phyloP scores from a whole-genome alignment of 2,329 filamentous ascomycete genomes.

The Madurella fahalii region DNA sequence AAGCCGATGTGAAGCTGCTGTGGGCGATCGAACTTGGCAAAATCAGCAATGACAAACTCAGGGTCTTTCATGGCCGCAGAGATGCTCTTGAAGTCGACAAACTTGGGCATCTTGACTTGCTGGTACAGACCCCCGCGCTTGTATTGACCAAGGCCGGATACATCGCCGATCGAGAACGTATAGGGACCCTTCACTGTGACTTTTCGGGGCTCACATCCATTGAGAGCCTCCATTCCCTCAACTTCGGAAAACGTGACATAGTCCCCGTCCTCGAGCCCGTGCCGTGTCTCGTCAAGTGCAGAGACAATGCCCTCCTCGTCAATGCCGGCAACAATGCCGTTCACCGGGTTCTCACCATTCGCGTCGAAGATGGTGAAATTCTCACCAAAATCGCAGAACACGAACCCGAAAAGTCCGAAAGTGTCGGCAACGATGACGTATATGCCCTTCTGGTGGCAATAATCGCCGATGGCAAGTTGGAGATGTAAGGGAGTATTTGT shows the following conservation, averaged over 20 bases:
- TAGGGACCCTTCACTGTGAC: slow-evolving; percentile 94
- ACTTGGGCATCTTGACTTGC: slow-evolving; percentile 98
- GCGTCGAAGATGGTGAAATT: slow-evolving; percentile 88
- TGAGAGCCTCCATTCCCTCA: slow-evolving; percentile 85
- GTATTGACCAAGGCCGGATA: slow-evolving; percentile 82
- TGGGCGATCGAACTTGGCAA: slow-evolving; percentile 95
- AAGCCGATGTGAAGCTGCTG: slow-evolving; percentile 88
- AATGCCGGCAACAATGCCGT: slow-evolving; percentile 85
- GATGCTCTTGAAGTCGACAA: slow-evolving; percentile 81
- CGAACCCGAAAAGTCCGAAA: slow-evolving; percentile 87
- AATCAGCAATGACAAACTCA: slow-evolving; percentile 88
- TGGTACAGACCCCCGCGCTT: slow-evolving; percentile 83
- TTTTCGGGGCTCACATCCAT: slow-evolving; percentile 79
- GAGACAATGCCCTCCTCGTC: slow-evolving; percentile 88
- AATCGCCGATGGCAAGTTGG: slow-evolving; percentile 82
- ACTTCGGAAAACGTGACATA: slow-evolving; percentile 93
- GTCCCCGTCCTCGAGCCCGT: slow-evolving; percentile 94
- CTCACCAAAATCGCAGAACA: slow-evolving; percentile 96
- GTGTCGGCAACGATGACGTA: slow-evolving; percentile 85
- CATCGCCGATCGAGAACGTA: slow-evolving; percentile 94
- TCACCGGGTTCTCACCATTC: slow-evolving; percentile 82
- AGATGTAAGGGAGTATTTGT: slow-evolving; percentile 77
- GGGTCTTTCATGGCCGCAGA: slow-evolving; percentile 76
- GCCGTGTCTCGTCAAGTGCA: slow-evolving; percentile 87
- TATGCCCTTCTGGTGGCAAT: slow-evolving; percentile 90